These are phyloP conservation scores for Penicillium rolfsii DNA, from an alignment of 2,329 filamentous ascomycete genomes.

Conservation along the genomic window DNA sequence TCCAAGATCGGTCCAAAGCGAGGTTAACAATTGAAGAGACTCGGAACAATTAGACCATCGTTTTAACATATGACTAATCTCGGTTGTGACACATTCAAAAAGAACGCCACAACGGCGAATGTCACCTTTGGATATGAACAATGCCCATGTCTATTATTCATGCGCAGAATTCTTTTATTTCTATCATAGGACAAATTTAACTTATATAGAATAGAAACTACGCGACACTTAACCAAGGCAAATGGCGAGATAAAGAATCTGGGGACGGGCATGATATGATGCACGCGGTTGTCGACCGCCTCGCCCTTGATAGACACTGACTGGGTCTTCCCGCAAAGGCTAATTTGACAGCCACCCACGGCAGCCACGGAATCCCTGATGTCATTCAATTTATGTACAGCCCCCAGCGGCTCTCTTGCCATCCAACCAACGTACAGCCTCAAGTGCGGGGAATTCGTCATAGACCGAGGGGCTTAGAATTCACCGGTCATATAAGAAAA, in stretches of 20 bases:
- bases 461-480: neutral
- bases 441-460: neutral
- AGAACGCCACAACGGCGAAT: too few relatives aligned
- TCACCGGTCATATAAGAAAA: neutral
- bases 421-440: neutral
- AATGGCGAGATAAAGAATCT: neutral
- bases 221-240: too few relatives aligned
- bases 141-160: too few relatives aligned
- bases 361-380: neutral
- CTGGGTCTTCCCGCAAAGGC: conserved; percentile 1
- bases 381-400: neutral
- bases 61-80: too few relatives aligned
- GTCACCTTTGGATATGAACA: too few relatives aligned
- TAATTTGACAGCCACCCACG: neutral
- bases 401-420: neutral
- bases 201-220: too few relatives aligned
- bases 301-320: neutral
- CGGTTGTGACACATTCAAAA: too few relatives aligned
- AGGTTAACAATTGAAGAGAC: too few relatives aligned
- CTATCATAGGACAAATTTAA: too few relatives aligned
- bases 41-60: too few relatives aligned
- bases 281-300: neutral
- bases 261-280: neutral
- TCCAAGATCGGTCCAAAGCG: too few relatives aligned
- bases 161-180: too few relatives aligned